Conservation (phyloP, 768 basidiomycete species). For the Boletales sp. region DNA sequence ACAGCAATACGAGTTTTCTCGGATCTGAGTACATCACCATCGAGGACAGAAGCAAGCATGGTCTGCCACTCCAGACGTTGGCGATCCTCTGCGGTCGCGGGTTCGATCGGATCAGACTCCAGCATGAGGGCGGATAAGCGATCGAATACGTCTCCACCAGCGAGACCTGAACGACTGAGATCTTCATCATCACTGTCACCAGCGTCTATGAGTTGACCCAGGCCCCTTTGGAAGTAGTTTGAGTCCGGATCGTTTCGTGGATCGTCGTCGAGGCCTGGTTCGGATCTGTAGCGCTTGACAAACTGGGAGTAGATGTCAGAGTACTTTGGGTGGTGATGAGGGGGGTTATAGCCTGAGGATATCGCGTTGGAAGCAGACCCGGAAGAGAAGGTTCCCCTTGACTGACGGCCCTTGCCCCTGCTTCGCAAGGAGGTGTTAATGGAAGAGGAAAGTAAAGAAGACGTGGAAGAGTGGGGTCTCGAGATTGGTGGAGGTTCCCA, state of each 20-base stretch:
- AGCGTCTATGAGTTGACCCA: constrained; percentile 63
- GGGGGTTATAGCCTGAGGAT: constrained; percentile 29
- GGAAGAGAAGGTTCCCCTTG: constrained; percentile 29
- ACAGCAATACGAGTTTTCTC: constrained; percentile 92
- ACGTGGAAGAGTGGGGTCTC: constrained; percentile 18
- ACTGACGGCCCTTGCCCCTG: constrained; percentile 30
- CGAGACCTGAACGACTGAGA: constrained; percentile 40
- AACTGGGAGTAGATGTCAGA: constrained; percentile 78
- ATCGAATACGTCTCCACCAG: constrained; percentile 45
- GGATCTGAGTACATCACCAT: constrained; percentile 90
- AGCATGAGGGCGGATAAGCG: constrained; percentile 49
- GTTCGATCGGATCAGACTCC: constrained; percentile 62
- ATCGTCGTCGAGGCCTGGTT: constrained; percentile 60
- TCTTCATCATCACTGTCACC: constrained; percentile 80
- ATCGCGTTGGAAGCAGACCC: constrained; percentile 22
- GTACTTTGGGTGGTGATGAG: constrained; percentile 36
- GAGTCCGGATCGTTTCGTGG: constrained; percentile 78
- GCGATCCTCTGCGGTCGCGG: constrained; percentile 68
- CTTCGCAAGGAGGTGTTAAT: constrained; percentile 29
- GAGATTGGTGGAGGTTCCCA: constrained; percentile 39
- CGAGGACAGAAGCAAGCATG: constrained; percentile 89
- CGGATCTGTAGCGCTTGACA: constrained; percentile 69
- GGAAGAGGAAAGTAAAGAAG: constrained; percentile 26
- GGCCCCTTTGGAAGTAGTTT: constrained; percentile 73
- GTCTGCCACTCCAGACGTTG: constrained; percentile 95